Percentiles rank a stretch among this genome's conserved stretches.
phyloP scores from a whole-genome alignment of 78 protist species.

The Dictyostelium intermedium region DNA sequence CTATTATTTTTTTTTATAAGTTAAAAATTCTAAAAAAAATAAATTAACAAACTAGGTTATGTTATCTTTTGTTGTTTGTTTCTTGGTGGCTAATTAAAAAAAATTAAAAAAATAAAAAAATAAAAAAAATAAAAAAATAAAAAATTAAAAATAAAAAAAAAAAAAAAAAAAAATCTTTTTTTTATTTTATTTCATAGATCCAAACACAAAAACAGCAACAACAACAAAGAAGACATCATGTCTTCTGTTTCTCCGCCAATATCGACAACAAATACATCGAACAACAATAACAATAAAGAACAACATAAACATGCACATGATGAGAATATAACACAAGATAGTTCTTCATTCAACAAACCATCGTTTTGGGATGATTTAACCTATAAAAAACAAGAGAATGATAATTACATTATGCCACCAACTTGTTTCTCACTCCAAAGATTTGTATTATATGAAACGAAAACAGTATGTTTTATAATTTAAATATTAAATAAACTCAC shows the following conservation, averaged over 20 bases:
- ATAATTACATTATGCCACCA: constrained; percentile 40
- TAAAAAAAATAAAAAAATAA: too few relatives aligned
- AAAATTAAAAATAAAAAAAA: too few relatives aligned
- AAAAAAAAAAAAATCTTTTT: too few relatives aligned
- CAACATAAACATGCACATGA: not conserved
- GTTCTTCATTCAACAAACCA: not conserved
- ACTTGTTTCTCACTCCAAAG: constrained; percentile 54
- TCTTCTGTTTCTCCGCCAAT: not conserved
- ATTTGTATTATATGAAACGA: constrained; percentile 79
- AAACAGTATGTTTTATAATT: constrained; percentile 52
- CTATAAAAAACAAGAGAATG: not conserved
- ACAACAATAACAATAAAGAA: not conserved
- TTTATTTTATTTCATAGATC: too few relatives aligned
- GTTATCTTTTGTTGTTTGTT: too few relatives aligned
- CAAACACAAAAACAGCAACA: too few relatives aligned
- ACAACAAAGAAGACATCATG: not conserved
- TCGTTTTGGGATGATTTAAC: constrained; percentile 21
- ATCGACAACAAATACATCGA: not conserved
- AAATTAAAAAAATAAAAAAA: too few relatives aligned
- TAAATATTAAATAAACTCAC: too few relatives aligned
- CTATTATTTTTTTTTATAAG: too few relatives aligned
- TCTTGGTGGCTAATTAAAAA: too few relatives aligned
- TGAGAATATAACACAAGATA: not conserved
- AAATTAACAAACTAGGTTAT: too few relatives aligned
- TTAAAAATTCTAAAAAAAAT: too few relatives aligned